Evolutionary conservation across 192 early-diverging fungal genomes (phyloP), one percentile per base, ranked within the genome.

Genomic region (Podila epigama): DNA sequence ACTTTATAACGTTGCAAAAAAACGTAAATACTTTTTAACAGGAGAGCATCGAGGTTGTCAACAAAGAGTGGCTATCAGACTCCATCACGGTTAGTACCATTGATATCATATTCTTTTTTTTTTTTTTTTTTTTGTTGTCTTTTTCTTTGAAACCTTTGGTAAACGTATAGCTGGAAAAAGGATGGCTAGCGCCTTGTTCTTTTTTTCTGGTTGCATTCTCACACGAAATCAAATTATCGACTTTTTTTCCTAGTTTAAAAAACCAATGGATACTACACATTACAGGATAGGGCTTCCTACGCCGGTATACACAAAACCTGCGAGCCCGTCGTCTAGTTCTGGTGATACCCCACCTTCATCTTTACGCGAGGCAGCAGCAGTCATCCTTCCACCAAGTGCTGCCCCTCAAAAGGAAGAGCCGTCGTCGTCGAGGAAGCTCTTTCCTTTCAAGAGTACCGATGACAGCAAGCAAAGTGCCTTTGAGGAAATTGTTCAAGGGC

Each of bases 401-500:
- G 11, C 61, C 22, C 32, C 35, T 20, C 41, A 22, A 33, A 1
- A 9, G 12, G 7, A 25, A 58, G 15, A 2, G 44, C 32, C n/a
- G 25, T 16, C 18, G 16, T 29, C 15, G 31, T 37, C 12, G 34
- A 12, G 6, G 22, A 29, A 60, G 25, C 56, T 32, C 29, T 1
- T 6, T n/a, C 31, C 2, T 51, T 68, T 68, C 40, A 29, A 69
- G 13, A 52, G 56, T 10, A 40, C 56, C 4, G 48, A 37, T 25
- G 42, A 8, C 36, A 58, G 58, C 11, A 28, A 67, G 20, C 52
- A 56, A 22, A 2, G 37, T 20, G 52, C 34, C 1, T 77, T 77
- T 37, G 25, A 68, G 6, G 56, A 68, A 18, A 77, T 77, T 32
- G 34, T 77, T 5, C 61, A 63, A 27, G 73, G 66, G 4, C 62